Evolutionary conservation across 2,329 filamentous ascomycete genomes (phyloP), one percentile per base, ranked within the genome.

Genomic region (Penicillium sp.): DNA sequence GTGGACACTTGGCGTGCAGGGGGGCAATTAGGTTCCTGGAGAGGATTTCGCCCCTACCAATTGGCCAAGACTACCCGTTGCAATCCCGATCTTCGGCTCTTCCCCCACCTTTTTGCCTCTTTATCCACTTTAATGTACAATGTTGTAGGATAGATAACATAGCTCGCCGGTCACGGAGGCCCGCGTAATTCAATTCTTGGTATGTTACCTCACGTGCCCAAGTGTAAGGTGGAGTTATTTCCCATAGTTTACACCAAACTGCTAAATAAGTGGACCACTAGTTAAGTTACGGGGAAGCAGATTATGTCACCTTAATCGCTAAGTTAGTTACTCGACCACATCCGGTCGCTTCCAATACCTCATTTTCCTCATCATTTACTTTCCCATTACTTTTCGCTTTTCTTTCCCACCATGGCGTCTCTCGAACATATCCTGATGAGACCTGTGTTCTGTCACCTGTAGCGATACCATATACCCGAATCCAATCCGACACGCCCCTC

Each of bases 291-390:
- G 44, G 45, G 37, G 37, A 33, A 25, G n/a, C 29, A 23, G 53
- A 64, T 66, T 66, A 66, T 66, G 64, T 66, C 64, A 66, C 60
- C 54, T 29, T 55, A 25, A 31, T 43, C 47, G 48, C 59, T 65
- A 54, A 19, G n/a, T n/a, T n/a, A n/a, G n/a, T n/a, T n/a, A n/a
- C 57, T 62, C 56, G 33, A 53, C 60, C 63, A 49, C 51, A 60
- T 62, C 60, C 60, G 55, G 63, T 60, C 55, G 52, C 57, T 58
- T 47, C 50, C 45, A 50, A 29, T 44, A 21, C 37, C 23, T 39
- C 47, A 27, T 53, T 54, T 53, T 37, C 37, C 33, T 44, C 26
- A 27, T 35, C 45, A 53, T 45, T 37, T 21, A 33, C 48, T 49
- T 48, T 53, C 53, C 19, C 31, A 47, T 51, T 29, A 19, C 23